Evolutionary conservation across 2,329 filamentous ascomycete genomes (phyloP), one percentile per base, ranked within the genome.

Genomic region (Chaetoscypha palmicola): DNA sequence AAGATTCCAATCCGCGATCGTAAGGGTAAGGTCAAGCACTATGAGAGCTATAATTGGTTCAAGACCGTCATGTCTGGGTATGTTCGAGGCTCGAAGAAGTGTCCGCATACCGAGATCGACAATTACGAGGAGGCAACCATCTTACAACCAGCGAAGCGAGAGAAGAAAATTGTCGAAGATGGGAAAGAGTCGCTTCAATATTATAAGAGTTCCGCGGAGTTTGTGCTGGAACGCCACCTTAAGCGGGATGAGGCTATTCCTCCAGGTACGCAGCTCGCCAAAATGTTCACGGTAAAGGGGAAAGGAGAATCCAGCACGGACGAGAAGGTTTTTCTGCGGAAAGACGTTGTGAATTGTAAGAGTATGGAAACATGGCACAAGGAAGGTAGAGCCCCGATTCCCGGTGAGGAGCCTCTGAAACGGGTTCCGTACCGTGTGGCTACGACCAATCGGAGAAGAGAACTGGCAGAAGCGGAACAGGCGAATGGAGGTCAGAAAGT

Each of bases 291-390:
- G 3, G 79, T 79, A 47, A 81, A 80, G 36, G 81, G 77, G 8
- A 95, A 91, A 64, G 84, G 82, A 11, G 78, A 79, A 34, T 67
- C 75, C 2, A 82, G 82, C 2, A 83, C 83, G 34, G 77, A 86
- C 46, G 88, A 95, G 61, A 81, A 86, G 1, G 88, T 97, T 0
- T 97, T 80, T 60, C 74, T 74, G 1, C 81, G 91, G 24, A 75
- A 77, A 41, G 90, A 97, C 53, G 79, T 97, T 0, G 79, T 90
- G 2, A 73, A 76, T 30, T 94, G 94, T 62, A 90, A 95, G 64
- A 94, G 87, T 21, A 84, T 86, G 1, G 92, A 98, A 62, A 95
- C 87, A 1, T 98, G 92, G 92, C 92, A 97, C 62, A 96, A 96
- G 62, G 91, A 96, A 69, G 92, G 92, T 0, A 78, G 91, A 9